A percentile compares a stretch with the other conserved stretches of the same genome.
Evolutionary conservation across 2,329 filamentous ascomycete genomes (phyloP).

Genomic region (Geosmithia morbida): DNA sequence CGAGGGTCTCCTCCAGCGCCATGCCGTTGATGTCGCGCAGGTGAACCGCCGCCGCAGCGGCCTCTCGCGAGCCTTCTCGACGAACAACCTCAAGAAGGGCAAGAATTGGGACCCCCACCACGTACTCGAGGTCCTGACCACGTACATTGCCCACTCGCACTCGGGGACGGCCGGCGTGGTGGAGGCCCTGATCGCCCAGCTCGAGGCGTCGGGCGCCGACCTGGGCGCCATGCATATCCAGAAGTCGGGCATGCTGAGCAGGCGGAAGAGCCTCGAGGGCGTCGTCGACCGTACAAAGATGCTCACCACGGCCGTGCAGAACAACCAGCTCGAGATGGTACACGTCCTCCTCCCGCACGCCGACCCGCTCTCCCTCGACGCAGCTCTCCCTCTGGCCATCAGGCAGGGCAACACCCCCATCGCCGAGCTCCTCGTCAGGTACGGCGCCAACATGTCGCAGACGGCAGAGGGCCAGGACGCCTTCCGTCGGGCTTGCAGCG

Average conservation of each 20-base stretch:
- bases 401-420: slow-evolving; percentile 25
- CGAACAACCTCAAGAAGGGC: slow-evolving; percentile 24
- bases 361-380: slow-evolving; percentile 33
- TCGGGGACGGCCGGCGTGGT: slow-evolving; percentile 25
- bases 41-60: slow-evolving; percentile 20
- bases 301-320: slow-evolving; percentile 34
- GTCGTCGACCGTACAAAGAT: slow-evolving; percentile 33
- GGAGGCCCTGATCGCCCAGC: slow-evolving; percentile 37
- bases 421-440: slow-evolving; percentile 30
- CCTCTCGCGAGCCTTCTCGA: slow-evolving; percentile 22
- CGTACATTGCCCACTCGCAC: slow-evolving; percentile 20
- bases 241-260: slow-evolving; percentile 29
- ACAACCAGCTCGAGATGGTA: slow-evolving; percentile 35
- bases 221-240: slow-evolving; percentile 32
- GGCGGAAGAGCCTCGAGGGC: slow-evolving; percentile 34
- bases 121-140: slow-evolving; percentile 34
- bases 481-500: slow-evolving; percentile 34
- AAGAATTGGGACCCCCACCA: slow-evolving; percentile 38
- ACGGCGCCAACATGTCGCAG: slow-evolving; percentile 33
- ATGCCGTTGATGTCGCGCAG: slow-evolving; percentile 19
- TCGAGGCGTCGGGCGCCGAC: slow-evolving; percentile 33
- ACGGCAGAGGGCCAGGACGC: slow-evolving; percentile 35
- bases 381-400: slow-evolving; percentile 32
- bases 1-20: slow-evolving; percentile 38
- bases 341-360: slow-evolving; percentile 38